phyloP scores from a whole-genome alignment of 305 asterid species.

The Rubia balearica region DNA sequence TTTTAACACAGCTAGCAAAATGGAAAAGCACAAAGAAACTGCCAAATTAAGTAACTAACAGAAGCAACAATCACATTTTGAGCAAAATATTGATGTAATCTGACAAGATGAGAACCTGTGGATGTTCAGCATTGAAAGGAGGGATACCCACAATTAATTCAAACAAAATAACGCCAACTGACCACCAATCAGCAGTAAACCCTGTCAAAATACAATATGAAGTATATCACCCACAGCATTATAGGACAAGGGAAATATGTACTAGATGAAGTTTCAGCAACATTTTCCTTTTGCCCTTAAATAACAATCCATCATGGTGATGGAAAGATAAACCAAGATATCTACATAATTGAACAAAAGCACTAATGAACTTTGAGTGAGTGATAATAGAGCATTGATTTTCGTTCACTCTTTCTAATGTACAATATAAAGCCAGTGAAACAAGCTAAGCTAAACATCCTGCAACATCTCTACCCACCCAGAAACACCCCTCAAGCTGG shows the following conservation, averaged over 20 bases:
- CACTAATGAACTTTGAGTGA: background rate
- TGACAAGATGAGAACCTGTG: constrained; percentile 59
- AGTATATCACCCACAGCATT: background rate
- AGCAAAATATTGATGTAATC: background rate
- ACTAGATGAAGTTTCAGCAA: constrained; percentile 9
- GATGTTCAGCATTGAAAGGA: constrained; percentile 98
- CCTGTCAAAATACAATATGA: constrained; percentile 41
- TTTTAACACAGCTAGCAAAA: background rate
- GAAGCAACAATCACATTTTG: background rate
- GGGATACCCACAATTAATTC: constrained; percentile 99
- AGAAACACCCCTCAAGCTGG: background rate
- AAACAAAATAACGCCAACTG: constrained; percentile 93
- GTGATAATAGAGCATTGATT: background rate
- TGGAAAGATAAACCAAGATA: too few relatives aligned
- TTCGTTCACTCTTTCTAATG: background rate
- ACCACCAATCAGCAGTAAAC: constrained; percentile 99
- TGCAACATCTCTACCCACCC: background rate
- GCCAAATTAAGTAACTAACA: background rate
- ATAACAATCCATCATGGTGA: background rate
- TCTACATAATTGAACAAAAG: background rate
- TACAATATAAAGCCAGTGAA: background rate
- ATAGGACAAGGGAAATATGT: constrained; percentile 1
- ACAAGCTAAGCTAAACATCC: background rate
- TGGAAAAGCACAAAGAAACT: background rate
- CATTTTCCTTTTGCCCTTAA: background rate